These are phyloP conservation scores for Hypoxylon rubiginosum DNA, from an alignment of 2,329 filamentous ascomycete genomes.

Conservation along the genomic window DNA sequence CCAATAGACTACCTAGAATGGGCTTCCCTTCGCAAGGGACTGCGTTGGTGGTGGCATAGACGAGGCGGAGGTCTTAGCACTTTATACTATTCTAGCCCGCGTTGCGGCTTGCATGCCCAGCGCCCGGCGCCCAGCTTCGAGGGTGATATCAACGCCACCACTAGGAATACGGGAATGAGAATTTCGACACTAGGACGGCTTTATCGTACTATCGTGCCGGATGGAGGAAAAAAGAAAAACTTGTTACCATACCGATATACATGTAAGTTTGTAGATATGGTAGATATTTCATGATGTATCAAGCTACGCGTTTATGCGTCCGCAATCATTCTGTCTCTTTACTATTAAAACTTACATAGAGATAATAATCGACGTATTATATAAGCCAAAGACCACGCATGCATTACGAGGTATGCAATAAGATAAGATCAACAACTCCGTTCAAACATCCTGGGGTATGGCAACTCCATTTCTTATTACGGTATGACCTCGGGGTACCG, in stretches of 20 bases:
- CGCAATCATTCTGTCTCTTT: background rate
- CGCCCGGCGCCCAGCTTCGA: background rate
- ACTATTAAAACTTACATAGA: background rate
- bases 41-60: conserved; percentile 31
- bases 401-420: background rate
- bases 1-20: conserved; percentile 13
- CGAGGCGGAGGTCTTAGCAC: conserved; percentile 36
- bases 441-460: background rate
- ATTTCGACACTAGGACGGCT: conserved; percentile 30
- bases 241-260: conserved; percentile 19
- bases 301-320: background rate
- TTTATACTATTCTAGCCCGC: conserved; percentile 16
- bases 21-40: conserved; percentile 10
- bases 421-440: background rate
- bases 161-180: conserved; percentile 26
- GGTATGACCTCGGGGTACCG: background rate
- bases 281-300: conserved; percentile 12
- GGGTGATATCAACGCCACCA: conserved; percentile 35
- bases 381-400: background rate
- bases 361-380: background rate
- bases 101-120: conserved; percentile 38
- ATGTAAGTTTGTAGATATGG: conserved; percentile 10
- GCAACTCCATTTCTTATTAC: background rate
- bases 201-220: conserved; percentile 11
- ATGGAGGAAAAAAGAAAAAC: conserved; percentile 19